These are phyloP conservation scores for Choanephora cucurbitarum DNA, from an alignment of 371 early-diverging fungal genomes.

Conservation along the genomic window DNA sequence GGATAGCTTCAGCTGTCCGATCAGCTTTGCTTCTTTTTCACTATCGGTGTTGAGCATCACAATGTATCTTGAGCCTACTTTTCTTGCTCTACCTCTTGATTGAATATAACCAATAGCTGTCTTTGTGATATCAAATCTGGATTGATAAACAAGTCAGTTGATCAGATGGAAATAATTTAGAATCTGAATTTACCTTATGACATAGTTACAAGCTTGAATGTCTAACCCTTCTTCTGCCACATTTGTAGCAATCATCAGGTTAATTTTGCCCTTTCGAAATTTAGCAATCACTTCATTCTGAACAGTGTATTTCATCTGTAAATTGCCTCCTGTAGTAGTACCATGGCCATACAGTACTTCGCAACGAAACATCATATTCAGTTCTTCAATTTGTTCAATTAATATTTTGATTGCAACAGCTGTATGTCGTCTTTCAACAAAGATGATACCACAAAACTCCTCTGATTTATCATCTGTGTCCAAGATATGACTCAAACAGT, in stretches of 20 bases:
- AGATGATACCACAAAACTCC: slow-evolving; percentile 80
- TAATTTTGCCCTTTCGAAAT: slow-evolving; percentile 68
- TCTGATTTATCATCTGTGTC: slow-evolving; percentile 25
- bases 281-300: slow-evolving; percentile 62
- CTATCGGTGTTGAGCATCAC: slow-evolving; percentile 64
- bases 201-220: slow-evolving; percentile 89
- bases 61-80: slow-evolving; percentile 68
- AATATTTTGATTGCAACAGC: slow-evolving; percentile 63
- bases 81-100: slow-evolving; percentile 88
- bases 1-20: slow-evolving; percentile 33
- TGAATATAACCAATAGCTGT: slow-evolving; percentile 80
- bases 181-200: slow-evolving; percentile 76
- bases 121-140: slow-evolving; percentile 72
- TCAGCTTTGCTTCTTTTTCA: slow-evolving; percentile 25
- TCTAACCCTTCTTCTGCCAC: slow-evolving; percentile 97
- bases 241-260: slow-evolving; percentile 88
- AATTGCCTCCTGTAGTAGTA: slow-evolving; percentile 32
- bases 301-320: slow-evolving; percentile 58
- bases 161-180: too few relatives aligned
- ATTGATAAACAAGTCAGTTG: too few relatives aligned
- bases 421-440: slow-evolving; percentile 71
- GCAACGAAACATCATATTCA: slow-evolving; percentile 51
- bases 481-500: slow-evolving; percentile 50
- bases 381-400: slow-evolving; percentile 37
- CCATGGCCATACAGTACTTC: slow-evolving; percentile 75